Conservation (phyloP, 2,329 filamentous ascomycete genomes). For the Beauveria sp. region DNA sequence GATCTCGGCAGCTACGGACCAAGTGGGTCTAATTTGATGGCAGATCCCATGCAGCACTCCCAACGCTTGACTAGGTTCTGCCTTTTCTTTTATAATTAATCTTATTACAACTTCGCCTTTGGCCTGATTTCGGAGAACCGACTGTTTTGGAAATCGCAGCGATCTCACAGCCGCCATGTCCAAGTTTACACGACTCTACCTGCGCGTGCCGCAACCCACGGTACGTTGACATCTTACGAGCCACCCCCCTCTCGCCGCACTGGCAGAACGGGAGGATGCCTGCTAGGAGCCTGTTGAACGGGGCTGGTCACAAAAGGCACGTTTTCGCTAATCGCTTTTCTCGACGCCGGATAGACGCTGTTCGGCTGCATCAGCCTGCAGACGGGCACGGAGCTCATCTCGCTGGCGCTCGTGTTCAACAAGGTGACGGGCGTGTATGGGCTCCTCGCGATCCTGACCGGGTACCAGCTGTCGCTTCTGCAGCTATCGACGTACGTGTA, state of each 20-base stretch:
- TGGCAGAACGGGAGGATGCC: slow-evolving; percentile 2
- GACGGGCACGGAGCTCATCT: slow-evolving; percentile 78
- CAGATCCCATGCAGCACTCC: slow-evolving; percentile 6
- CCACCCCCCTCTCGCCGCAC: neutral
- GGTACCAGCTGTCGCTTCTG: slow-evolving; percentile 71
- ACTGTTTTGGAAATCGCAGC: neutral
- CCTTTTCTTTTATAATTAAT: neutral
- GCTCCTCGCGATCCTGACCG: slow-evolving; percentile 79
- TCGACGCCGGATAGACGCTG: slow-evolving; percentile 54
- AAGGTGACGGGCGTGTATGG: slow-evolving; percentile 89
- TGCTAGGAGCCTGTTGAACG: neutral
- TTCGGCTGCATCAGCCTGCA: slow-evolving; percentile 80
- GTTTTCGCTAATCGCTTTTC: slow-evolving; percentile 7
- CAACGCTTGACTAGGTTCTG: neutral
- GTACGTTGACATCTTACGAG: slow-evolving; percentile 21
- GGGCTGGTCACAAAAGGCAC: neutral
- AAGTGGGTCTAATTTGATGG: slow-evolving; percentile 10
- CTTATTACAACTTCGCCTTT: neutral
- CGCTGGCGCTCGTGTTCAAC: slow-evolving; percentile 78
- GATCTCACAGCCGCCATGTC: slow-evolving; percentile 3
- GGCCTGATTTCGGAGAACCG: neutral
- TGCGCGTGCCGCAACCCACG: slow-evolving; percentile 33
- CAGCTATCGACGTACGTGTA: slow-evolving; percentile 92
- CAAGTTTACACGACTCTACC: slow-evolving; percentile 24
- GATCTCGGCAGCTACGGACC: slow-evolving; percentile 12